Conservation (phyloP, 2,329 filamentous ascomycete genomes). For the Aureobasidium sp. region DNA sequence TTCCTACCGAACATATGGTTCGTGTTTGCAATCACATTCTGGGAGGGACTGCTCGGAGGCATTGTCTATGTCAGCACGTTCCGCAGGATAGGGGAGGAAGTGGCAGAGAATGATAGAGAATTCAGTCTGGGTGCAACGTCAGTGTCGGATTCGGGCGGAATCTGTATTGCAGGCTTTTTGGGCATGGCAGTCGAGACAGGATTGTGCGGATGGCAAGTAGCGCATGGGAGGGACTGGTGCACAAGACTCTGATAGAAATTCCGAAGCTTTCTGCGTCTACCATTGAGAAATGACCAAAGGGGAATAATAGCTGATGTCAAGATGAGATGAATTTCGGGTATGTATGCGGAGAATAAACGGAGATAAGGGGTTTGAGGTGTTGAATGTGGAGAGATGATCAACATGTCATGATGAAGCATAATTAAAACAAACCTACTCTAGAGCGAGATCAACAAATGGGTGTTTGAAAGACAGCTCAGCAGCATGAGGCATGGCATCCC, state of each 20-base stretch:
- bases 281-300: too few species aligned
- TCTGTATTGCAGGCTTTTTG: conserved; percentile 79
- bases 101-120: conserved; percentile 71
- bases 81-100: conserved; percentile 81
- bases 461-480: not conserved
- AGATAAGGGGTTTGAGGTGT: conserved; percentile 1
- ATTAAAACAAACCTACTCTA: not conserved
- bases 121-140: conserved; percentile 86
- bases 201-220: conserved; percentile 78
- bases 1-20: conserved; percentile 82
- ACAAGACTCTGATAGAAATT: conserved; percentile 41
- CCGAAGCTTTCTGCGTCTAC: too few species aligned
- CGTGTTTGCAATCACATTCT: conserved; percentile 80
- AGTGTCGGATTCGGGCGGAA: conserved; percentile 85
- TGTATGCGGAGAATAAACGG: not conserved
- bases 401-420: not conserved
- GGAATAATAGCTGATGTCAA: too few species aligned
- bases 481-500: conserved; percentile 9
- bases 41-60: conserved; percentile 88
- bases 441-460: not conserved
- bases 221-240: conserved; percentile 61
- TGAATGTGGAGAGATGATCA: conserved; percentile 9
- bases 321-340: too few species aligned
- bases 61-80: conserved; percentile 95
- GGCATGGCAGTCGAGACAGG: conserved; percentile 76